Conservation (phyloP, 2,329 filamentous ascomycete species). For the Penicillium sp. region DNA sequence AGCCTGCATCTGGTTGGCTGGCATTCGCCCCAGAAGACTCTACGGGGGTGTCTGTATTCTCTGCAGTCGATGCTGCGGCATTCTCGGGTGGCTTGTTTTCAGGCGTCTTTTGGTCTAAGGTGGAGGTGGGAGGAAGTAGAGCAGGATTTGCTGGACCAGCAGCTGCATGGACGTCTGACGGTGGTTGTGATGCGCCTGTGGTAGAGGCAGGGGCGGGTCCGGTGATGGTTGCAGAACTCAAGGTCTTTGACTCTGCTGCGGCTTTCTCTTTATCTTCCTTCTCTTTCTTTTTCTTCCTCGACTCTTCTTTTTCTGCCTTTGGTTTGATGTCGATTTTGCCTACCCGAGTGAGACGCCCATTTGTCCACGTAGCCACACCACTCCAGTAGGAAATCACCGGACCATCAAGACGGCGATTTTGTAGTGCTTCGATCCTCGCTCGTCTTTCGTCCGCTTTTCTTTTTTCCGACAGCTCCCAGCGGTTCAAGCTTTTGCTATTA, state of each 20-base stretch:
- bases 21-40: not conserved
- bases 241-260: constrained; percentile 19
- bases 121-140: not conserved
- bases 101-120: constrained; percentile 6
- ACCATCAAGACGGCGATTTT: constrained; percentile 80
- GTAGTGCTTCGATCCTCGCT: constrained; percentile 79
- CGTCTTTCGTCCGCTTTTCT: constrained; percentile 78
- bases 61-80: not conserved
- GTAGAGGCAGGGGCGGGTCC: constrained; percentile 5
- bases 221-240: constrained; percentile 11
- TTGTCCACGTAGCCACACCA: constrained; percentile 78
- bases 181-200: constrained; percentile 4
- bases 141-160: not conserved
- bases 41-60: not conserved
- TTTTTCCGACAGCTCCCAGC: constrained; percentile 92
- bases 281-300: constrained; percentile 32
- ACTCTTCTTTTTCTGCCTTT: constrained; percentile 47
- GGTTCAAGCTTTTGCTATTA: constrained; percentile 85
- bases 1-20: not conserved
- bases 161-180: not conserved
- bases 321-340: constrained; percentile 57
- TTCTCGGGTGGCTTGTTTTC: not conserved
- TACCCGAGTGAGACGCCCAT: constrained; percentile 69
- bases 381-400: constrained; percentile 93
- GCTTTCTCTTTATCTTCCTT: constrained; percentile 30